Evolutionary conservation across 495 filamentous ascomycete genomes (phyloP), one percentile per base, ranked within the genome.

Genomic region (Patellaria atrata): DNA sequence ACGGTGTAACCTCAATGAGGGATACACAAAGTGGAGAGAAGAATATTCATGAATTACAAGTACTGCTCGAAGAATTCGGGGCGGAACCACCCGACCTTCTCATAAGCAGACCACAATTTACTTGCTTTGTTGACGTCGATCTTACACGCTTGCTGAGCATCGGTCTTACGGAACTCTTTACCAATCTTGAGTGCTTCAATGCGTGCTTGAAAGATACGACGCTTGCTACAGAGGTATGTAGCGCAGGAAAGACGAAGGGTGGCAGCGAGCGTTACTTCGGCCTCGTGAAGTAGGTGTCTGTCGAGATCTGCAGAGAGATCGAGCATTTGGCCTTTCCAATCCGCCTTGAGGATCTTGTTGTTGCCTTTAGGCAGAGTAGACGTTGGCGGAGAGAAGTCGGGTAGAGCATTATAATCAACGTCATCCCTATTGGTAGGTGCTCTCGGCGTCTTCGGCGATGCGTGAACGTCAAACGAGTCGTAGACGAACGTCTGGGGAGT

Each of bases 101-200:
- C 80, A 52, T 81, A 97, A 18, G 83, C 84, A 26, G 76, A 75
- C 84, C 84, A 94, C 33, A 97, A 68, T 56, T 89, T 91, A 48
- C 82, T 92, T 18, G 89, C 85, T 67, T 97, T 97, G 64, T 94
- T 94, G 56, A 94, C 89, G 54, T 97, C 89, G 41, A 94, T 94
- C 65, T 91, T 91, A 71, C 84, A 93, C 17, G 83, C 83, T 55
- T 92, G 82, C 56, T 97, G 89, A 21, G 84, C 82, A 54, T 94
- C 82, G n/a, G 89, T 94, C 71, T 94, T 97, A 42, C 82, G 70
- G 51, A 97, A 97, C 50, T 89, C 81, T 57, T 92, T 89, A 47
- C 70, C 68, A 30, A 75, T 71, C 30, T 58, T 58, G 27, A 82
- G 58, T 15, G 78, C 71, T 29, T 77, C 70, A 32, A 83, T 65